Base-by-base conservation (phyloP, 2,329 filamentous ascomycete species). In the Monosporascus sp. region DNA sequence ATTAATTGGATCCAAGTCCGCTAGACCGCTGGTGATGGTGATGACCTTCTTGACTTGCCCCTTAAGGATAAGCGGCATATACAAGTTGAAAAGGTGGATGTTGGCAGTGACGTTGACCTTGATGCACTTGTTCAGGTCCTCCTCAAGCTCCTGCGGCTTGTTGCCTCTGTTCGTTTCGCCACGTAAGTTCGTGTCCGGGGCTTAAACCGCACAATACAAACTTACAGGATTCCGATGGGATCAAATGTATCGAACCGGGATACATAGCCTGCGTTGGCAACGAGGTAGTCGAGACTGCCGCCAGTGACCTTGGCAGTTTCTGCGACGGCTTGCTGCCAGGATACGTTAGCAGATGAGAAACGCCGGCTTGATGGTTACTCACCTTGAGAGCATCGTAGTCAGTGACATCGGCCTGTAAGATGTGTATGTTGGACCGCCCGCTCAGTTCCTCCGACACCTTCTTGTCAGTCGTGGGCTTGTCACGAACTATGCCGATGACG, bases 41-140 rank as follows among this genome's bases (percentile, higher is more conserved):
- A 80, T 72, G n/a, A 82, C 69, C 60, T 84, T 84, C 63, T 84
- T 84, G 14, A 55, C 60, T 1, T 61, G 60, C 4, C 81, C 75
- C 44, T 78, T 75, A 2, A 72, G 66, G 31, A 85, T 65, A 0
- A 83, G 70, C 0, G 82, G 80, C 2, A 79, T 50, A 60, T 79
- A 82, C 2, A 75, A 58, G 57, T 78, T 78, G 63, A 79, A 75
- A 1, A 80, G 70, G 56, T 82, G 72, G 52, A 83, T 66, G 48
- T 78, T 74, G 31, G 72, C 79, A 4, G 80, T 48, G 3, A 78
- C 74, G 54, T 84, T 84, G 58, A 70, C 67, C 3, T 74, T 62
- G 58, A 78, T 73, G 5, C 56, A 47, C 3, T 67, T 46, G 3
- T 58, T n/a, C n/a, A 75, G 53, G 2, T 68, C 65, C 6, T 66